Evolutionary conservation across 23 red algal genomes (phyloP), one percentile per base, ranked within the genome.

Genomic region (Gracilariopsis chorda): DNA sequence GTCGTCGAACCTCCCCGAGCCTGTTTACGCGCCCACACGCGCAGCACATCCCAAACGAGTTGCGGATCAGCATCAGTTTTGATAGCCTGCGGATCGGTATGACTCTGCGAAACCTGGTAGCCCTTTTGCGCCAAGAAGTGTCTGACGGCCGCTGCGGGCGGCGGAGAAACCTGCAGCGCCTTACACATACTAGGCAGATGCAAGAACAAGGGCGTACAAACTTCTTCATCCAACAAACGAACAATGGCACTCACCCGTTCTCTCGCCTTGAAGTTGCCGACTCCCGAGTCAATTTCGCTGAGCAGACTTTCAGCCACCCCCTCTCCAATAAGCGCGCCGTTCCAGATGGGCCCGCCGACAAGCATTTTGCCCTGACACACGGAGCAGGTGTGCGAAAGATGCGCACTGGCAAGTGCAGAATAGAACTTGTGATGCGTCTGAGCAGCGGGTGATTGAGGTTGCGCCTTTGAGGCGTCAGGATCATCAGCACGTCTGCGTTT

Each of bases 31-130:
- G 72, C 79, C 89, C 89, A 92, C 8, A 75, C 40, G 42, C 83
- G 82, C 64, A 98, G 35, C 13, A 98, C 58, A 65, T 95, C 96
- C 92, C 92, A 98, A 40, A 98, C 70, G 48, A 98, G 25, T 60
- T 82, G 51, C 42, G 90, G 80, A 28, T 92, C 92, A 28, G 96
- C 96, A 59, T 92, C 73, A 24, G 96, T 98, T 75, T 98, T 98
- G 25, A 95, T 17, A 25, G 81, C 92, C 21, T 77, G 64, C 44
- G 96, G 87, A 61, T 91, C 92, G 1, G 72, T 87, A 30, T 98
- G 96, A 30, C 40, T 60, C 83, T 88, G 90, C 25, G 92, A 92
- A 33, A 88, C 88, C n/a, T 81, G 44, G 82, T 94, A 93, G 35
- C 96, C 96, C 43, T 82, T 75, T 19, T 48, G 41, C 28, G n/a